Evolutionary conservation across 257 asterid species (phyloP), one percentile per base, ranked within the genome.

Genomic region (Galeopsis tetrahit): DNA sequence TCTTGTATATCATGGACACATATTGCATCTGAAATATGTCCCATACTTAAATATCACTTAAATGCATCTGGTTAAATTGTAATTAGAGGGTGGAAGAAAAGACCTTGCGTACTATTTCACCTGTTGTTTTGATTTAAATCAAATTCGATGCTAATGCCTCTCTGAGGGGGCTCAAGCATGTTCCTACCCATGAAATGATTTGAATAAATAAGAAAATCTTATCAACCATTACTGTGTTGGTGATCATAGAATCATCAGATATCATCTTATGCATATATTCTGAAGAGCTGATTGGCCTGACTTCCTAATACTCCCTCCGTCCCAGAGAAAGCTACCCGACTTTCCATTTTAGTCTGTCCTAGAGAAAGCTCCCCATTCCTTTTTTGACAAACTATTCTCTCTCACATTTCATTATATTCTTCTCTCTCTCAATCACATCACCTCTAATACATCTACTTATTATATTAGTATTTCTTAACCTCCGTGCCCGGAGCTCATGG

Each of bases 181-280:
- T 42, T 57, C 36, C 17, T 34, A 57, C 53, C 68, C 36, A 17
- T 74, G 63, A 11, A 66, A 74, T 11, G 28, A 43, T 53, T 73
- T 49, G 62, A 51, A 10, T 14, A 10, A 42, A 34, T 34, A 74
- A 66, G 40, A 21, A 17, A 31, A 7, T 42, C 21, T 17, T 43
- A 67, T 43, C 33, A 61, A 43, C 68, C 57, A 35, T 28, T 46
- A 58, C 3, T 10, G 28, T 39, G 57, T 33, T 42, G 35, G 11
- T 42, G 52, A 31, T 9, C 32, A 49, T 42, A 13, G 10, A 59
- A 46, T 58, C 38, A 21, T 9, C 21, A 28, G 39, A 11, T 10
- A 31, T 69, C 48, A 33, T 49, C 64, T 55, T 17, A 53, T 15
- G 28, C 32, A 14, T 48, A 49, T 14, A 0, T 17, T 15, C 10